Evolutionary conservation across 106 monocot species (phyloP), one percentile per base, ranked within the genome.

Genomic region (Acorus calamus): DNA sequence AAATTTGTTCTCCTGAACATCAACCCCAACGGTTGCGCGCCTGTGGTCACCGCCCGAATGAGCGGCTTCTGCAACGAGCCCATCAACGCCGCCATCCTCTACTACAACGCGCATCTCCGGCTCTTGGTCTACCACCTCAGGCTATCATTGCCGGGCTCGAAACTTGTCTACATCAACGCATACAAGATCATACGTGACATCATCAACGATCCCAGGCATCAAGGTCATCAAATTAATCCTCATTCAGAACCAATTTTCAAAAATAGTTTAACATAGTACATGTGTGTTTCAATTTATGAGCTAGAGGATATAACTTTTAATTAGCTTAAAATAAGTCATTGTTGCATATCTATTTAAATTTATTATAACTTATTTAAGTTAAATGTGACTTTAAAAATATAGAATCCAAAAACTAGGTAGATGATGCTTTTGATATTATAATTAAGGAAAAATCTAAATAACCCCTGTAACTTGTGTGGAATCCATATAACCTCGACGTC

Each of bases 11-110:
- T 89, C 41, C 66, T 85, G 44, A 74, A 81, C 4, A 68, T 85
- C 42, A 81, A 82, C 59, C 65, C 78, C 47, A 74, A 79, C 44
- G 89, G 89, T 4, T 89, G 89, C 74, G 69, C 71, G 8, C 89
- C 89, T 3, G 81, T 74, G 46, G 89, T 77, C 44, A 71, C 74
- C 57, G 63, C 65, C 14, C 74, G 48, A 12, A 4, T 48, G 4
- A 76, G 71, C 48, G 79, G 65, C 9, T 59, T 61, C 50, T 89
- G 89, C 62, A 74, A 82, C 8, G 82, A 89, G 50, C 45, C 61
- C 46, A 62, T 89, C 11, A 85, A 89, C 60, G 60, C 82, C 4
- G 89, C 85, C 0, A 82, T 77, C 42, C 6, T 77, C 12, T 76
- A 85, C 59, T 89, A 77, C 77, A 89, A 89, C 72, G 11, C 68